Percentiles rank a stretch among this genome's conserved stretches.
These are phyloP conservation scores for Aspergillus novofumigatus DNA, from an alignment of 2,329 filamentous ascomycete genomes.

Conservation along the genomic window DNA sequence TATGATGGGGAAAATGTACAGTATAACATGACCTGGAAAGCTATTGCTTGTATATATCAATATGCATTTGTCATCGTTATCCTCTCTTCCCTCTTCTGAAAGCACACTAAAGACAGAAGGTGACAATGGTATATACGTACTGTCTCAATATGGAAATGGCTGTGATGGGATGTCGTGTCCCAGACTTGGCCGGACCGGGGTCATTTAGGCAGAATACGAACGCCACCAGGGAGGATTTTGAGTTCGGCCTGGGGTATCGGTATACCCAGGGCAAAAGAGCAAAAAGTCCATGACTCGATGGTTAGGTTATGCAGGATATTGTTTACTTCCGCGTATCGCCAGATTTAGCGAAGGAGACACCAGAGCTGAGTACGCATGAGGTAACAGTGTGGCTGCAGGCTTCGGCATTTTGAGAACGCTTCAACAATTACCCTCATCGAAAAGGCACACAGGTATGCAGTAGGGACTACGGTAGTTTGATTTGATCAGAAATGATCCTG, in stretches of 20 bases:
- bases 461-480: too few relatives aligned
- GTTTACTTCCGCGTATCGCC: too few relatives aligned
- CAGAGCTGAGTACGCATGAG: background rate
- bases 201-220: slow-evolving; percentile 11
- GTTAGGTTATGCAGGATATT: too few relatives aligned
- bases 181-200: slow-evolving; percentile 1
- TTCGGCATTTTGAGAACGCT: too few relatives aligned
- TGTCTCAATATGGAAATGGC: background rate
- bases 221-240: background rate
- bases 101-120: background rate
- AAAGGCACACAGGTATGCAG: too few relatives aligned
- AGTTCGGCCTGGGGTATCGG: background rate
- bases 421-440: too few relatives aligned
- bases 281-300: too few relatives aligned
- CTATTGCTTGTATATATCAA: background rate
- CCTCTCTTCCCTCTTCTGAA: background rate
- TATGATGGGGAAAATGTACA: background rate
- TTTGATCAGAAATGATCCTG: background rate
- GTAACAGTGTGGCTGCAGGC: background rate
- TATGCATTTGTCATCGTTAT: background rate
- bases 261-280: too few relatives aligned
- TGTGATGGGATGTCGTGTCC: background rate
- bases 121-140: too few relatives aligned
- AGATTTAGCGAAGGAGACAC: background rate
- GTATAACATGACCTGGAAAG: background rate